Percentiles rank a stretch among this genome's conserved stretches.
Conservation (phyloP, 73 alveolate species). For the Tetrahymena elliotti region DNA sequence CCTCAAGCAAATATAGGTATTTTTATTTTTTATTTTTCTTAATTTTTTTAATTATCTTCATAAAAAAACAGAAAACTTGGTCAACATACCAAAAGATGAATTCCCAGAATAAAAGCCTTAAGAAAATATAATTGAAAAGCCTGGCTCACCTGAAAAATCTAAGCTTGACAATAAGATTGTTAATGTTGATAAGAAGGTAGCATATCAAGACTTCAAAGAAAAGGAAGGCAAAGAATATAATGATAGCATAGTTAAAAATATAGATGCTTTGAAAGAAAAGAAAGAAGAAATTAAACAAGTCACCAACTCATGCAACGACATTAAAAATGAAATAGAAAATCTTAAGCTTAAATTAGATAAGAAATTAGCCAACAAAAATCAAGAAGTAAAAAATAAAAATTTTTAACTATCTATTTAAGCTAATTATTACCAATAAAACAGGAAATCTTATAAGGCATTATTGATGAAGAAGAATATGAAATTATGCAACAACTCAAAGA, state of each 20-base stretch:
- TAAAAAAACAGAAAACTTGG: constrained; percentile 28
- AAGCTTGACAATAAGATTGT: constrained; percentile 15
- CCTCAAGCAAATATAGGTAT: constrained; percentile 55
- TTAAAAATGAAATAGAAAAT: constrained; percentile 51
- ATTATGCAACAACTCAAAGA: constrained; percentile 83
- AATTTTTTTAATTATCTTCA: neutral
- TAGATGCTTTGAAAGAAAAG: constrained; percentile 74
- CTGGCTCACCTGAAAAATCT: constrained; percentile 25
- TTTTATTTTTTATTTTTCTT: neutral
- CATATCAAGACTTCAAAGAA: constrained; percentile 68
- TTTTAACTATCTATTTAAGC: neutral
- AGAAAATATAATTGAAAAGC: constrained; percentile 35
- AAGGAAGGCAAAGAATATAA: constrained; percentile 78
- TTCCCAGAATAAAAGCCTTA: constrained; percentile 39
- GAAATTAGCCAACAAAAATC: constrained; percentile 72
- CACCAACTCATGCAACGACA: constrained; percentile 27
- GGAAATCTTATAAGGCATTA: constrained; percentile 61
- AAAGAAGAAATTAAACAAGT: constrained; percentile 46
- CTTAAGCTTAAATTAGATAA: constrained; percentile 49
- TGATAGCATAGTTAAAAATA: constrained; percentile 45
- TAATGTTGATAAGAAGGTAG: constrained; percentile 48
- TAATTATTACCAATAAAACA: neutral
- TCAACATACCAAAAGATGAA: constrained; percentile 40
- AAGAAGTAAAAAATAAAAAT: constrained; percentile 46
- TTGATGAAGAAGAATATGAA: constrained; percentile 94